Conservation (phyloP, 2,329 filamentous ascomycete genomes). For the Phoma sp. region DNA sequence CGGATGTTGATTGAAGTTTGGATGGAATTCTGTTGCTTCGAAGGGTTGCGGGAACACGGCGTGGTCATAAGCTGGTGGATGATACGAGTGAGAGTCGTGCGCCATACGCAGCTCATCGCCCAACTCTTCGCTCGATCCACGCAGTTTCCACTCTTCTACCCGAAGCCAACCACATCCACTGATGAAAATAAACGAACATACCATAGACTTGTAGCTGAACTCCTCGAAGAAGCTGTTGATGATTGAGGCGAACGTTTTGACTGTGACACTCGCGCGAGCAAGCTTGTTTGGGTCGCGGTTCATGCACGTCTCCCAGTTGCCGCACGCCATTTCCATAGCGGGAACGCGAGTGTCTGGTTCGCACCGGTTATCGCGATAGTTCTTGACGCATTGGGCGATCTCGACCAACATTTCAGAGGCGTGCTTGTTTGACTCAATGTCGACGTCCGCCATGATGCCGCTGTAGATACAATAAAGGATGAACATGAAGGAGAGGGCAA, state of each 20-base stretch:
- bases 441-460: conserved; percentile 76
- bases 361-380: conserved; percentile 81
- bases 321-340: conserved; percentile 74
- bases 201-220: conserved; percentile 84
- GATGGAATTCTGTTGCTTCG: not conserved
- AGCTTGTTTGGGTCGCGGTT: conserved; percentile 78
- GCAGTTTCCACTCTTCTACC: not conserved
- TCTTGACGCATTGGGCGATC: conserved; percentile 73
- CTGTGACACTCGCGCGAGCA: conserved; percentile 79
- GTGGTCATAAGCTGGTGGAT: not conserved
- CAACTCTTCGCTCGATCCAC: not conserved
- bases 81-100: not conserved
- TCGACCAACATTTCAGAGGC: conserved; percentile 73
- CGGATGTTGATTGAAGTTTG: not conserved
- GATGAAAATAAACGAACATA: conserved; percentile 42
- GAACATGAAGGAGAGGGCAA: conserved; percentile 66
- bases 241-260: conserved; percentile 87
- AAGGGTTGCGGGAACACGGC: not conserved
- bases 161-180: conserved; percentile 2
- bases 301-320: conserved; percentile 88
- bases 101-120: not conserved
- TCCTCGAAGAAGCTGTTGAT: conserved; percentile 93
- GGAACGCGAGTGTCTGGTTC: conserved; percentile 70
- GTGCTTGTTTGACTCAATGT: conserved; percentile 72
- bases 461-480: conserved; percentile 72